Conservation (phyloP, 1,139 yeast species). For the Pichia sp. region DNA sequence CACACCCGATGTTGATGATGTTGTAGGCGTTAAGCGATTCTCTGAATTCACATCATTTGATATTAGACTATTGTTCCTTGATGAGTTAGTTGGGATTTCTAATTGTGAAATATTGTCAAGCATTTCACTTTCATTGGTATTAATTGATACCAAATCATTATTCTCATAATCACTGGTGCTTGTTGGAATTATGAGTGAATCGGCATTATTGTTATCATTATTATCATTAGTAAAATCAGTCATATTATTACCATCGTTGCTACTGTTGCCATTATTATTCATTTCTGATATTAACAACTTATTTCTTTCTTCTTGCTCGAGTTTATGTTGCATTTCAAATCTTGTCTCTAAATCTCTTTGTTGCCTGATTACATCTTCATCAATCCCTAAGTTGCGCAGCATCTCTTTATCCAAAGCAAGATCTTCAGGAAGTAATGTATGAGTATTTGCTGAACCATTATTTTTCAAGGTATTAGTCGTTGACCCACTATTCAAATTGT, state of each 20-base stretch:
- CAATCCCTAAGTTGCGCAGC: slow-evolving; percentile 8
- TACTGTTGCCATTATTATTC: background rate
- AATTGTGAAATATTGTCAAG: slow-evolving; percentile 10
- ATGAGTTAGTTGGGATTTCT: slow-evolving; percentile 11
- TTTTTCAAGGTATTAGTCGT: background rate
- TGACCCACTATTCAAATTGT: no score
- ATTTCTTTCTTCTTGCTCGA: background rate
- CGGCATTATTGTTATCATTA: background rate
- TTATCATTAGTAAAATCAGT: background rate
- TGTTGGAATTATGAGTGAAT: background rate
- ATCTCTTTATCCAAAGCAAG: slow-evolving; percentile 7
- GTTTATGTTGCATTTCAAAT: slow-evolving; percentile 3
- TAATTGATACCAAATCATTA: background rate
- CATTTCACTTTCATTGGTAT: slow-evolving; percentile 1
- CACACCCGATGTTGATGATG: background rate
- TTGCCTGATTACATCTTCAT: slow-evolving; percentile 10
- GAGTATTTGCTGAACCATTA: background rate
- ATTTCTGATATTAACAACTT: background rate
- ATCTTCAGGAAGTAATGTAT: background rate
- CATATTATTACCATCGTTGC: background rate
- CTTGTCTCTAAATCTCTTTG: slow-evolving; percentile 11
- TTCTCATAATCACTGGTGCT: background rate
- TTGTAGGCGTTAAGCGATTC: background rate
- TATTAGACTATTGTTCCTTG: slow-evolving; percentile 2
- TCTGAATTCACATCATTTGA: slow-evolving; percentile 1